Evolutionary conservation across 2,329 filamentous ascomycete species (phyloP), one percentile per base, ranked within the genome.

Genomic region (Microsporum audouinii): DNA sequence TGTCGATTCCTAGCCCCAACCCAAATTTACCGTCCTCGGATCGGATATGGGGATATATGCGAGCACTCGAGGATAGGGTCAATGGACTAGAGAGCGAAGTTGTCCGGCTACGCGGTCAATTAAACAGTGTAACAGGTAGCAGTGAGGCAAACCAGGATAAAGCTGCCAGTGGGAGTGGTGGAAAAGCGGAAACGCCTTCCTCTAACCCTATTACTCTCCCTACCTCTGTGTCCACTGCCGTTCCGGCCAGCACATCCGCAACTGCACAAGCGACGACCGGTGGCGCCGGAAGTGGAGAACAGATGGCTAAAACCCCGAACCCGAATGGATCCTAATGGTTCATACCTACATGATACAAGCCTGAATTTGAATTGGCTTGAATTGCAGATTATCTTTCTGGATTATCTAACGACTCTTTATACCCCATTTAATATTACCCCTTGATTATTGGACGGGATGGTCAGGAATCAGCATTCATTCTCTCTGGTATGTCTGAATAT

Each of bases 41-140:
- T 58, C 45, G 63, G 29, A 60, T 65, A 23, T 73, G 71, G 71
- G 67, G 67, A 27, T 69, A 70, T 62, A 66, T 72, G 41, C 69
- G 67, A 47, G 68, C 63, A 47, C 63, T 74, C n/a, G 71, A 73
- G 53, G 65, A 68, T 33, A 63, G 69, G 59, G 63, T 74, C 17
- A 70, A 71, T 61, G 65, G 64, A 5, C 66, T 74, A 60, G 70
- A 72, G 61, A 68, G 69, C 4, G 71, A 73, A 59, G 68, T 73
- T 17, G 65, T 63, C 36, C 60, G 65, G 14, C 62, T 73, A 51
- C 68, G 69, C 55, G 65, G 66, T 12, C 71, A 71, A 62, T 56
- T 53, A 31, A 53, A 27, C 49, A 53, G 33, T 53, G 29, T 14
- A 12, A n/a, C 29, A 31, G 33, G 49, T n/a, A 34, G 27, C 27